Base-by-base conservation (phyloP, 495 filamentous ascomycete genomes). In the Aspergillus diversus region DNA sequence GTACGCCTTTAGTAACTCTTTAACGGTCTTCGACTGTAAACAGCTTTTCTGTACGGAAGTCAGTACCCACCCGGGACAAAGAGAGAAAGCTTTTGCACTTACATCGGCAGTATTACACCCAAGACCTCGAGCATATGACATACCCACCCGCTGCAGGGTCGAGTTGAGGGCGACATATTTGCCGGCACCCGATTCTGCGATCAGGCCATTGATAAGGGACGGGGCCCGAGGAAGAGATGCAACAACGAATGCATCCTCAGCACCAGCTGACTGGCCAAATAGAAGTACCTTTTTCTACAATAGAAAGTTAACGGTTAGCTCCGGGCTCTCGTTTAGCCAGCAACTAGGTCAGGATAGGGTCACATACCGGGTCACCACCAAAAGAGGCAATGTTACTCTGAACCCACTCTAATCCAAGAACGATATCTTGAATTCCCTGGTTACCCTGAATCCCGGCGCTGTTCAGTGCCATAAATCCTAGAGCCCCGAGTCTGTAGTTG, bases 241-340 rank as follows among this genome's bases (percentile, higher is more conserved):
- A 59, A 78, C 17, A 39, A 66, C 60, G 55, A 70, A 76, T 5
- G 57, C 54, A 48, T 79, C 66, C 27, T 55, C 46, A 27, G 77
- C 76, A 43, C 78, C 78, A 31, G 78, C 74, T n/a, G 75, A 78
- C 58, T 81, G 69, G 16, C 77, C 78, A 58, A 79, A 81, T 2
- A 76, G 65, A 43, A 79, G 49, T n/a, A 77, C 72, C 58, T 76
- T 70, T 50, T 73, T 61, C 69, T 66, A 48, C 21, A 61, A 59
- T 48, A 27, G 16, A 67, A 27, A 27, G 21, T 27, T 27, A 27
- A 27, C 21, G 21, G 21, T 27, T 27, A 27, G 21, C 21, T 27
- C 21, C 21, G 21, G 21, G 21, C 2, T 27, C 21, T 2, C 21
- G 1, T 27, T 27, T 1, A 27, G 2, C 1, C 21, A 27, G 21